These are phyloP conservation scores for Wallacemonas sp. DNA, from an alignment of 208 protist species.

Conservation along the genomic window DNA sequence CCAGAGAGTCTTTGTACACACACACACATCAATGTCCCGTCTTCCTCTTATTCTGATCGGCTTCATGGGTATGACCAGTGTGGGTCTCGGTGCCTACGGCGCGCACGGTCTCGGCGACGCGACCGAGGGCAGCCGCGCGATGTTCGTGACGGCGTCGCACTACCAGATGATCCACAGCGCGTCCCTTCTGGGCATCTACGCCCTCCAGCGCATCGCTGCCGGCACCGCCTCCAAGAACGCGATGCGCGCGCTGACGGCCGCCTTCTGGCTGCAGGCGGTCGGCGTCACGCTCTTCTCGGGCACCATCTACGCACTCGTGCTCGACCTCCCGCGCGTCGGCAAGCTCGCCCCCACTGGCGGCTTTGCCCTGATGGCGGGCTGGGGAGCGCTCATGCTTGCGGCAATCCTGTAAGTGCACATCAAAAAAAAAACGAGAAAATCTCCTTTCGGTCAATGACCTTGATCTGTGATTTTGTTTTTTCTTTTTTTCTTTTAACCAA, in stretches of 20 bases:
- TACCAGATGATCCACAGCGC: slow-evolving; percentile 59
- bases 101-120: slow-evolving; percentile 32
- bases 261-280: slow-evolving; percentile 29
- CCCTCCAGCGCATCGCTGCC: slow-evolving; percentile 17
- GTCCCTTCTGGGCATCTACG: slow-evolving; percentile 33
- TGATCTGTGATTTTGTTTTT: background rate
- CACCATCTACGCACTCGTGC: slow-evolving; percentile 44
- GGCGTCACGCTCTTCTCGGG: slow-evolving; percentile 47
- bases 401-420: slow-evolving; percentile 17
- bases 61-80: slow-evolving; percentile 35
- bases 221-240: slow-evolving; percentile 20
- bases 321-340: slow-evolving; percentile 30
- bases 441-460: too few relatives aligned
- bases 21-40: background rate
- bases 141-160: slow-evolving; percentile 32
- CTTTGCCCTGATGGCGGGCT: slow-evolving; percentile 47
- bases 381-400: slow-evolving; percentile 28
- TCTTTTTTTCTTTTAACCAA: slow-evolving; percentile 8
- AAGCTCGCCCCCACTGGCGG: slow-evolving; percentile 41
- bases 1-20: background rate
- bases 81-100: slow-evolving; percentile 39
- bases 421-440: slow-evolving; percentile 9
- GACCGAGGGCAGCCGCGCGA: slow-evolving; percentile 16
- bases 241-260: slow-evolving; percentile 17
- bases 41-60: slow-evolving; percentile 25